Base-by-base conservation (phyloP, 306 rosid genomes). In the Vicia sativa region DNA sequence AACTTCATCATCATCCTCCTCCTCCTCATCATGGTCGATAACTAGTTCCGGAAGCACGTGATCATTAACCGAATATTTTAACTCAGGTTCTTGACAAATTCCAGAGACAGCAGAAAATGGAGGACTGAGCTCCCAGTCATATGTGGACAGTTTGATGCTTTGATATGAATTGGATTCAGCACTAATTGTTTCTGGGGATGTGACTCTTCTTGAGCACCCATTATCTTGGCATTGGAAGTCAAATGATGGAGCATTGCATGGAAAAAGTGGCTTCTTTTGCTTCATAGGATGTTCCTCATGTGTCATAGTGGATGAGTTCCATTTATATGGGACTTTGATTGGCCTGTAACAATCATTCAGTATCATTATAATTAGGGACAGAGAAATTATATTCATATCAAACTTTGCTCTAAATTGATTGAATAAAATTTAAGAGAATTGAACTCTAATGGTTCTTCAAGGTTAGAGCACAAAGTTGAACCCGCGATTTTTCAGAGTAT, bases 151-250 rank as follows among this genome's bases (percentile, higher is more conserved):
- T 65, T 85, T 82, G 77, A 87, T 68, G 44, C 90, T 87, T 49
- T 67, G 89, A 75, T 77, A 75, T 2, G 98, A 86, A 77, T 70
- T 80, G 14, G 85, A 90, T 68, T 82, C 88, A 15, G 85, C 70
- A 68, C 86, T 79, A 45, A 90, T 71, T 46, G 87, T 88, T 77
- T 90, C 96, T 0, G 93, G 96, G 2, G 97, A 93, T 7, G 95
- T 75, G 23, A 83, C 81, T 45, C 72, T 84, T 61, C 75, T 74
- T n/a, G 86, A 75, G 79, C 80, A 80, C 28, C 87, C 84, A 49
- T 77, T 60, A 46, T 84, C 91, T 60, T 66, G 67, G 58, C 46
- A 79, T 9, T 70, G 85, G 69, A 49, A 60, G 37, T 92, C 92
- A 16, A 61, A 71, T 38, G 81, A 37, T 10, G 78, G 79, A 61